Percentiles rank a stretch among this genome's conserved stretches.
Evolutionary conservation across 129 eudicot species (phyloP).

Genomic region (Silybum marianum): DNA sequence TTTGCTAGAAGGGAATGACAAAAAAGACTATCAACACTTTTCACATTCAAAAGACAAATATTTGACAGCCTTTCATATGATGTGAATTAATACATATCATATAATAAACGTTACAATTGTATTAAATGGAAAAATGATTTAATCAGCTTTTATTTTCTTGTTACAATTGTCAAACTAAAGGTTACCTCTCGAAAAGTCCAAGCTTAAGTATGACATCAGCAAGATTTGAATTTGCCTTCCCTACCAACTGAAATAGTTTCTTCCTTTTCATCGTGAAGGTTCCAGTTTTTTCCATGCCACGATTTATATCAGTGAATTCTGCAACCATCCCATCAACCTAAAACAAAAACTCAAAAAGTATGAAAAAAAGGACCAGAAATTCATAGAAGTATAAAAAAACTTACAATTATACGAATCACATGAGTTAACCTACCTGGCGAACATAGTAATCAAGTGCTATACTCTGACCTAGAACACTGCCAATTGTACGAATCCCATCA

Average conservation of each 20-base stretch:
- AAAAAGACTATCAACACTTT: neutral
- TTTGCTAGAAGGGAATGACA: neutral
- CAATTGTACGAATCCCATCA: slow-evolving; percentile 94
- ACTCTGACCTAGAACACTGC: slow-evolving; percentile 97
- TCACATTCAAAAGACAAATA: neutral
- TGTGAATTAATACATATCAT: neutral
- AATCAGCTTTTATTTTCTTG: neutral
- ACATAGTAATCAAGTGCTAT: slow-evolving; percentile 98
- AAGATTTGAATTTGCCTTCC: slow-evolving; percentile 95
- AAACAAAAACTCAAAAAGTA: slow-evolving; percentile 12
- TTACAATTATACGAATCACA: neutral
- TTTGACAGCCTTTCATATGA: neutral
- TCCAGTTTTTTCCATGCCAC: slow-evolving; percentile 97
- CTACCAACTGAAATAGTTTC: slow-evolving; percentile 90
- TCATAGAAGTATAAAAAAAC: slow-evolving; percentile 5
- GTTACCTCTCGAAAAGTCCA: slow-evolving; percentile 93
- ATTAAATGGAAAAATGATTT: neutral
- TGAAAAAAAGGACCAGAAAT: slow-evolving; percentile 11
- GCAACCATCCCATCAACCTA: slow-evolving; percentile 98
- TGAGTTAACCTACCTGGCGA: slow-evolving; percentile 63
- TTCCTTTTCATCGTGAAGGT: slow-evolving; percentile 89
- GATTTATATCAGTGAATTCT: slow-evolving; percentile 89
- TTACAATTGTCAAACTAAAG: too few relatives aligned
- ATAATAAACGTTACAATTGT: neutral
- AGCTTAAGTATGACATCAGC: slow-evolving; percentile 97